phyloP scores from a whole-genome alignment of 768 basidiomycete genomes.

The Lactarius akahatsu region DNA sequence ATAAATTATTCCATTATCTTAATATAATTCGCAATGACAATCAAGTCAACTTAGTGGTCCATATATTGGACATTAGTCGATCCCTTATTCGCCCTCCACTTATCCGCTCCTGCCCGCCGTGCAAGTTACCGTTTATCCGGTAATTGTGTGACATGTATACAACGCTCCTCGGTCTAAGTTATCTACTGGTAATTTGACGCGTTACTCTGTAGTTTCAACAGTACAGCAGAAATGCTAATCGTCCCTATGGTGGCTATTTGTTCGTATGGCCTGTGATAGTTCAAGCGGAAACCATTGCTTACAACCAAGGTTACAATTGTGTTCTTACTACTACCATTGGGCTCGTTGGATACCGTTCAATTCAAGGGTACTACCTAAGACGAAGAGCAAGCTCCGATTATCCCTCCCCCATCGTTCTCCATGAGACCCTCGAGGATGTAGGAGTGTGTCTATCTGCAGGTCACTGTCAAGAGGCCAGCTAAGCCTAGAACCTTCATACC shows the following conservation, averaged over 20 bases:
- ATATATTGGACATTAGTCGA: no score
- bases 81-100: no score
- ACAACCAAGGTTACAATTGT: neutral
- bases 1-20: no score
- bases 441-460: constrained; percentile 73
- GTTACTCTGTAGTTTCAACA: no score
- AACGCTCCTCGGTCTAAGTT: no score
- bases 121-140: no score
- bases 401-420: constrained; percentile 81
- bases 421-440: constrained; percentile 91
- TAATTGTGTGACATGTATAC: no score
- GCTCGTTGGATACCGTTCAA: constrained; percentile 77
- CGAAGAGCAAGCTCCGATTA: constrained; percentile 80
- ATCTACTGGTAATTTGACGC: no score
- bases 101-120: no score
- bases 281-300: neutral
- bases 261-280: constrained; percentile 61
- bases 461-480: constrained; percentile 79
- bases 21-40: no score
- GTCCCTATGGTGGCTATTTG: constrained; percentile 74
- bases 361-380: constrained; percentile 82
- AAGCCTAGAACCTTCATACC: constrained; percentile 46
- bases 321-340: constrained; percentile 65
- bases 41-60: no score
- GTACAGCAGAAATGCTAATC: no score